These are phyloP conservation scores for Calonectria hawksworthii DNA, from an alignment of 2,329 filamentous ascomycete species.

Conservation along the genomic window DNA sequence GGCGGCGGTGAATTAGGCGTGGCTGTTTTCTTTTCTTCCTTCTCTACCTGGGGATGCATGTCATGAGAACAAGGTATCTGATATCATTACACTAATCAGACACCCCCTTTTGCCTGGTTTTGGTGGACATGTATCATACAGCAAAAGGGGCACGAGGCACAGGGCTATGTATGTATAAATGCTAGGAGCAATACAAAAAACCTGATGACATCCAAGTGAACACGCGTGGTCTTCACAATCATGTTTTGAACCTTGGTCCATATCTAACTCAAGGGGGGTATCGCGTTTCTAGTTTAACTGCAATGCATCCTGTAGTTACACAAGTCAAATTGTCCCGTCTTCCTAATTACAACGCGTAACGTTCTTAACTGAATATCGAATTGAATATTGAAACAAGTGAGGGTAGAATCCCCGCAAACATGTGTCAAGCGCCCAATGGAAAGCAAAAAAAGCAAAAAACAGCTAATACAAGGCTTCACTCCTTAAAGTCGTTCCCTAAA, in stretches of 20 bases:
- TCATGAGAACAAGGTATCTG: not conserved
- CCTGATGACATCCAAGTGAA: not conserved
- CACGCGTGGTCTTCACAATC: not conserved
- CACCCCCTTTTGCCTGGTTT: not conserved
- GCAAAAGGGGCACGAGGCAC: not conserved
- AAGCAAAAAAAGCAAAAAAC: conserved; percentile 24
- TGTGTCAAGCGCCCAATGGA: conserved; percentile 31
- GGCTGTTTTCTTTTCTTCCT: conserved; percentile 15
- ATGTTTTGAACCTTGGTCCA: conserved; percentile 4
- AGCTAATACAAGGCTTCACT: conserved; percentile 32
- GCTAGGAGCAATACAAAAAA: not conserved
- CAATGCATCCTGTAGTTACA: conserved; percentile 17
- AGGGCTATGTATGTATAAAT: not conserved
- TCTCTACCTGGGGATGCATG: conserved; percentile 6
- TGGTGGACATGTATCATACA: not conserved
- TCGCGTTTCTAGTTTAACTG: conserved; percentile 29
- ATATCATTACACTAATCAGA: not conserved
- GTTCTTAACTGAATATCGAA: conserved; percentile 19
- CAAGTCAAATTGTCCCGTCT: conserved; percentile 26
- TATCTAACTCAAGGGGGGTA: conserved; percentile 23
- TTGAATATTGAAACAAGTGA: conserved; percentile 31
- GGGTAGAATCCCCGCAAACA: conserved; percentile 28
- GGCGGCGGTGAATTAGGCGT: conserved; percentile 19
- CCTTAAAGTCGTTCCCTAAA: conserved; percentile 36
- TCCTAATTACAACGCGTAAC: conserved; percentile 31